Evolutionary conservation across 176 grass and related monocot species (phyloP).

Genomic region (Poa pratensis): DNA sequence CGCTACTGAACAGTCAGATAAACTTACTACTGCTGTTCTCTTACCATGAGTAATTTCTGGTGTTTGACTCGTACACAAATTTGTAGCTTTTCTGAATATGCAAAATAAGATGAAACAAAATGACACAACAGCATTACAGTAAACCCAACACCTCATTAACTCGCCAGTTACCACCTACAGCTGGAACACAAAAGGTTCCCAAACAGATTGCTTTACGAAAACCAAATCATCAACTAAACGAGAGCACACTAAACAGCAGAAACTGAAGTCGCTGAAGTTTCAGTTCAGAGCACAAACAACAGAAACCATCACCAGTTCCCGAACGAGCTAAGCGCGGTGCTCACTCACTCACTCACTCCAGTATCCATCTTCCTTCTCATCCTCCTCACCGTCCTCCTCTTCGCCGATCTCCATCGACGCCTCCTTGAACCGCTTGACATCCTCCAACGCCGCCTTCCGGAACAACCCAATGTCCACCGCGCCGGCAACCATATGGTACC

Average conservation of each 20-base stretch:
- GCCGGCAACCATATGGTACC: slow-evolving; percentile 90
- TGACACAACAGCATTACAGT: not conserved
- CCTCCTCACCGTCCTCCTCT: slow-evolving; percentile 52
- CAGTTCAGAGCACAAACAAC: slow-evolving; percentile 38
- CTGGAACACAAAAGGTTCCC: slow-evolving; percentile 35
- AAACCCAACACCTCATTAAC: slow-evolving; percentile 40
- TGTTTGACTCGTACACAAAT: not conserved
- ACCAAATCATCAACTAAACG: not conserved
- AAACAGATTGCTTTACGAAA: slow-evolving; percentile 37
- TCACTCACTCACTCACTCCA: slow-evolving; percentile 76
- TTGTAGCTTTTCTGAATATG: too few species aligned
- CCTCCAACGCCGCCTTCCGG: slow-evolving; percentile 60
- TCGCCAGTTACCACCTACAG: slow-evolving; percentile 32
- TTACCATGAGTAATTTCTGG: slow-evolving; percentile 3
- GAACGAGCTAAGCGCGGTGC: slow-evolving; percentile 9
- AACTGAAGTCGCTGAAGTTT: not conserved
- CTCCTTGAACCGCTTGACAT: slow-evolving; percentile 70
- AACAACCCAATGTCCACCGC: slow-evolving; percentile 78
- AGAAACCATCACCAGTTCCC: slow-evolving; percentile 14
- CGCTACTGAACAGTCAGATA: too few species aligned
- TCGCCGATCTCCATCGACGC: slow-evolving; percentile 67
- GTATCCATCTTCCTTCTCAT: slow-evolving; percentile 57
- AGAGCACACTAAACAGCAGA: too few species aligned
- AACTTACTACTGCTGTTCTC: too few species aligned
- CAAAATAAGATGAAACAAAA: not conserved